These are phyloP conservation scores for Skeletonema costatum DNA, from an alignment of 108 stramenopile species.

Conservation along the genomic window DNA sequence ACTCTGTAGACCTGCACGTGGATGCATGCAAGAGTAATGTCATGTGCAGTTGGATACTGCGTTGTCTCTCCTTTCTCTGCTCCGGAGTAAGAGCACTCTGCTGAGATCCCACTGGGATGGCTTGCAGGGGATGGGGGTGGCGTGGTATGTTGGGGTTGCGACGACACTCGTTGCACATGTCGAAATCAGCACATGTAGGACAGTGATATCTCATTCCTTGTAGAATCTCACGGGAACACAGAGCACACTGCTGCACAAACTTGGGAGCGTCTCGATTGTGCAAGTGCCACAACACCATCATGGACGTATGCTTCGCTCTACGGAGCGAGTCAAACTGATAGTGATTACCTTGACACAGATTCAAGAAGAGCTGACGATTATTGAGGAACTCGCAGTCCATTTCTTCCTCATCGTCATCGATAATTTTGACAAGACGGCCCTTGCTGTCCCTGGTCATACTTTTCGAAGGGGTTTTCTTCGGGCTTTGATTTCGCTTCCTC, in stretches of 20 bases:
- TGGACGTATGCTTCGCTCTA: slow-evolving; percentile 96
- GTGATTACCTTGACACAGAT: slow-evolving; percentile 94
- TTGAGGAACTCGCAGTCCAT: slow-evolving; percentile 91
- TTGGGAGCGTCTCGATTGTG: slow-evolving; percentile 96
- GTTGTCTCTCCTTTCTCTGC: slow-evolving; percentile 92
- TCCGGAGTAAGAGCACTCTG: slow-evolving; percentile 86
- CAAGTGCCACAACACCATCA: slow-evolving; percentile 99
- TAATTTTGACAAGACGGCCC: slow-evolving; percentile 80
- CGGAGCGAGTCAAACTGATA: slow-evolving; percentile 98
- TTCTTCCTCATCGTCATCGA: slow-evolving; percentile 88
- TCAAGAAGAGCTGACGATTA: slow-evolving; percentile 88
- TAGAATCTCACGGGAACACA: slow-evolving; percentile 86
- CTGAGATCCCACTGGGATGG: slow-evolving; percentile 78
- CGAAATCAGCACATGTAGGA: slow-evolving; percentile 91
- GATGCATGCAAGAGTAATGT: slow-evolving; percentile 94
- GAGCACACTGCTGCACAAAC: slow-evolving; percentile 94
- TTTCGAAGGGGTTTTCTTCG: slow-evolving; percentile 25
- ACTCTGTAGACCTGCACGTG: slow-evolving; percentile 81
- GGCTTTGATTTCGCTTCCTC: slow-evolving; percentile 19
- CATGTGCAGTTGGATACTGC: slow-evolving; percentile 96
- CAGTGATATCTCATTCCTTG: slow-evolving; percentile 87
- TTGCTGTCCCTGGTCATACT: slow-evolving; percentile 76
- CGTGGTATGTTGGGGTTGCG: slow-evolving; percentile 73
- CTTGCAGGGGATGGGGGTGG: slow-evolving; percentile 87
- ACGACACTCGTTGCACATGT: slow-evolving; percentile 91